Evolutionary conservation across 2,329 filamentous ascomycete genomes (phyloP).

Genomic region (Colletotrichum sp.): DNA sequence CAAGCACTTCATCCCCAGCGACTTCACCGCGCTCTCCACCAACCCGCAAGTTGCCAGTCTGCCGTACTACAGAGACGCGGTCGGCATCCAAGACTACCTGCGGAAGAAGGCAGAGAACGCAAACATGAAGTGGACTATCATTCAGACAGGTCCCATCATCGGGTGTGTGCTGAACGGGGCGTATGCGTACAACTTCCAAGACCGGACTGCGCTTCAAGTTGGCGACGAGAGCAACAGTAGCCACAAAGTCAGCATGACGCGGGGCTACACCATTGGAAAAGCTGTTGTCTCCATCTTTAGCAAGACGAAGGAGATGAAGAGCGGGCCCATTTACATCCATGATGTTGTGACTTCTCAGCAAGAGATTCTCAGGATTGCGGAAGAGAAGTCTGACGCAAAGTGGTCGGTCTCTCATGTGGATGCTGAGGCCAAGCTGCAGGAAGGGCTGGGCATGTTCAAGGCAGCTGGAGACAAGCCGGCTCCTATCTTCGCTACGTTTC

Average conservation of each 20-base stretch:
- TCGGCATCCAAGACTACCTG: conserved; percentile 19
- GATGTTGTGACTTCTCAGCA: conserved; percentile 55
- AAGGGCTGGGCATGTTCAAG: neutral
- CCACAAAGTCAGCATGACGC: conserved; percentile 48
- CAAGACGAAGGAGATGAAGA: conserved; percentile 50
- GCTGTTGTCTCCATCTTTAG: conserved; percentile 52
- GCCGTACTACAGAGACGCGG: conserved; percentile 15
- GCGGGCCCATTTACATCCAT: conserved; percentile 57
- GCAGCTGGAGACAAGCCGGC: neutral
- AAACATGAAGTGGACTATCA: conserved; percentile 33
- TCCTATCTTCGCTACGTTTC: neutral
- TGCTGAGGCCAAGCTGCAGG: neutral
- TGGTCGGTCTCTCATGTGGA: neutral
- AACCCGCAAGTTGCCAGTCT: conserved; percentile 12
- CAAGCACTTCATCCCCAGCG: conserved; percentile 57
- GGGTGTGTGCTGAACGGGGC: conserved; percentile 24
- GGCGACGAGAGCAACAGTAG: conserved; percentile 46
- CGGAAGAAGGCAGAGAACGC: conserved; percentile 9
- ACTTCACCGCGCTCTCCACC: conserved; percentile 41
- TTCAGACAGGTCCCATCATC: conserved; percentile 48
- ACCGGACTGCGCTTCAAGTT: conserved; percentile 42
- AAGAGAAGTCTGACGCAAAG: conserved; percentile 13
- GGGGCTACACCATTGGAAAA: conserved; percentile 47
- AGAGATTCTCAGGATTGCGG: conserved; percentile 44
- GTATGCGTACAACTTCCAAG: conserved; percentile 3